Conservation (phyloP, 306 rosid genomes). For the Quercus dentata region DNA sequence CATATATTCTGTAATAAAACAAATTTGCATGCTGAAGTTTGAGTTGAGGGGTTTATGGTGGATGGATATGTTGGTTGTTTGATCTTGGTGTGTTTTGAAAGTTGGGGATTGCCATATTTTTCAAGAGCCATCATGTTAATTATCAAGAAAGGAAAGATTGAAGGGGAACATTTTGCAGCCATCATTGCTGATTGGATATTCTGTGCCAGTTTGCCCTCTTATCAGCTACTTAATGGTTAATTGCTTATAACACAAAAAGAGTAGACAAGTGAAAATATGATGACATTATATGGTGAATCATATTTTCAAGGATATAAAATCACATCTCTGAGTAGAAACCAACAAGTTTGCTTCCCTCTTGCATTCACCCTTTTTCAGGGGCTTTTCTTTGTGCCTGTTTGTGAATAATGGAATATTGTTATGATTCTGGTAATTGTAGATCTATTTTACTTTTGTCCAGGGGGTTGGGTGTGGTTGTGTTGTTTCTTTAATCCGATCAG, state of each 20-base stretch:
- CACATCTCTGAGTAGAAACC: no score
- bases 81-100: background rate
- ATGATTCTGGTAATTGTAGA: background rate
- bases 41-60: background rate
- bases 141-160: background rate
- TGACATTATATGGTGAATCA: background rate
- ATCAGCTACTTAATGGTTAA: background rate
- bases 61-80: background rate
- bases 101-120: background rate
- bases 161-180: background rate
- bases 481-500: background rate
- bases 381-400: no score
- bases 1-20: background rate
- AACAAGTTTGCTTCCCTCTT: no score
- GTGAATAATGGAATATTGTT: background rate
- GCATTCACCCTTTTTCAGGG: no score
- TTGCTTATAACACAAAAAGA: background rate
- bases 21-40: background rate
- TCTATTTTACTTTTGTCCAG: background rate
- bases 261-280: background rate
- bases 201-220: background rate
- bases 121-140: background rate
- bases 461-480: background rate
- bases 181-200: background rate
- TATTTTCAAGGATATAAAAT: background rate